Evolutionary conservation across 257 asterid species (phyloP).

Genomic region (Solanum acaule): DNA sequence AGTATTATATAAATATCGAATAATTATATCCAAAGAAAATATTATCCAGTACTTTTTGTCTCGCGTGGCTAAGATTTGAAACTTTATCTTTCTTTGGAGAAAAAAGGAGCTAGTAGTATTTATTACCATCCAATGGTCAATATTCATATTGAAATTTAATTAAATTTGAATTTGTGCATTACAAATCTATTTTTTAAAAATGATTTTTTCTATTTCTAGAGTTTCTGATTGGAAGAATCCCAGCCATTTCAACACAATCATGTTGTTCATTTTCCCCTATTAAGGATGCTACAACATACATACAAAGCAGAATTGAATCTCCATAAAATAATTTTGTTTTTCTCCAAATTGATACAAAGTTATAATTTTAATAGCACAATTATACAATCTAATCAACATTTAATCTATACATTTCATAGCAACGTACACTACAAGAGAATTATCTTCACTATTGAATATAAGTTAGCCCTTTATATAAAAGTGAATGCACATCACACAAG

Average conservation of each 20-base stretch:
- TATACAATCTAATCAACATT: neutral
- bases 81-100: neutral
- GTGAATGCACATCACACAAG: neutral
- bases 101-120: neutral
- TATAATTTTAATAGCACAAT: neutral
- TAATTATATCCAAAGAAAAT: neutral
- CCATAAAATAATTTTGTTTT: neutral
- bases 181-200: rapidly evolving
- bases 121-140: rapidly evolving
- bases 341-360: neutral
- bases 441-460: neutral
- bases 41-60: neutral
- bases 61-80: neutral
- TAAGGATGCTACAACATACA: neutral
- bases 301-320: neutral
- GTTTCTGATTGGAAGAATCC: neutral
- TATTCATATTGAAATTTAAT: neutral
- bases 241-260: neutral
- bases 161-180: neutral
- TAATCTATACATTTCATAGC: neutral
- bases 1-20: neutral
- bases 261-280: neutral
- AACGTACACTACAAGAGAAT: neutral
- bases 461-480: neutral
- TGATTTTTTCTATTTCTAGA: neutral